phyloP scores from a whole-genome alignment of 805 yeast species.

The Kodamaea nitidulidarum region DNA sequence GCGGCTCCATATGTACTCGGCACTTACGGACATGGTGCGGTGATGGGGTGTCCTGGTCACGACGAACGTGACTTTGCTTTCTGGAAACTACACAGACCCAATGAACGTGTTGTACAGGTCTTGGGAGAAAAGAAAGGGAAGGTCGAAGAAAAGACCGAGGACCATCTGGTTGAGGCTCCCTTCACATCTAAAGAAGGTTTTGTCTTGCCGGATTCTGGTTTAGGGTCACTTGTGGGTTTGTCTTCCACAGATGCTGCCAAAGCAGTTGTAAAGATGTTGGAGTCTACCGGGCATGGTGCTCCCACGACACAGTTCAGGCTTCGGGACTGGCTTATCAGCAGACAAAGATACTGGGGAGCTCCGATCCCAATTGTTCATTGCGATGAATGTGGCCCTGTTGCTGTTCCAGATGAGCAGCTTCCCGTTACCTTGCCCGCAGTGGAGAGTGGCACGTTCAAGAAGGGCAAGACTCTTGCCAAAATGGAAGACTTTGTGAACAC shows the following conservation, averaged over 20 bases:
- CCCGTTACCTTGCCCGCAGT: constrained; percentile 78
- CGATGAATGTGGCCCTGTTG: constrained; percentile 77
- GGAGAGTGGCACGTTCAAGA: constrained; percentile 47
- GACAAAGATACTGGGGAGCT: constrained; percentile 98
- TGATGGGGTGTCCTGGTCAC: constrained; percentile 97
- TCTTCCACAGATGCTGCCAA: constrained; percentile 47
- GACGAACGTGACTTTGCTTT: constrained; percentile 80
- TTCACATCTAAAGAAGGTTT: constrained; percentile 47
- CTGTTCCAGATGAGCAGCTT: constrained; percentile 83
- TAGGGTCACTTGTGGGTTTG: constrained; percentile 48
- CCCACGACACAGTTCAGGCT: constrained; percentile 54
- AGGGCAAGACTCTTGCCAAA: constrained; percentile 61
- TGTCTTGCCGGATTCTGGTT: constrained; percentile 18
- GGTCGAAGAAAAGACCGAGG: not conserved
- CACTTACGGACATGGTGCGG: constrained; percentile 86
- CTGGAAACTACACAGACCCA: constrained; percentile 64
- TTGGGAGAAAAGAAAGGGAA: constrained; percentile 35
- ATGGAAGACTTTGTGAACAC: constrained; percentile 67
- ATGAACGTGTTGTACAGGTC: constrained; percentile 36
- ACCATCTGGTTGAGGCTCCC: constrained; percentile 42
- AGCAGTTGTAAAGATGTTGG: constrained; percentile 43
- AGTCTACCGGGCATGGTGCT: constrained; percentile 38
- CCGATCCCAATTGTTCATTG: constrained; percentile 96
- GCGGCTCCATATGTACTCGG: constrained; percentile 89
- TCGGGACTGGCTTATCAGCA: constrained; percentile 90